phyloP scores from a whole-genome alignment of 1,284 basidiomycete species.

The Ustilago nuda region DNA sequence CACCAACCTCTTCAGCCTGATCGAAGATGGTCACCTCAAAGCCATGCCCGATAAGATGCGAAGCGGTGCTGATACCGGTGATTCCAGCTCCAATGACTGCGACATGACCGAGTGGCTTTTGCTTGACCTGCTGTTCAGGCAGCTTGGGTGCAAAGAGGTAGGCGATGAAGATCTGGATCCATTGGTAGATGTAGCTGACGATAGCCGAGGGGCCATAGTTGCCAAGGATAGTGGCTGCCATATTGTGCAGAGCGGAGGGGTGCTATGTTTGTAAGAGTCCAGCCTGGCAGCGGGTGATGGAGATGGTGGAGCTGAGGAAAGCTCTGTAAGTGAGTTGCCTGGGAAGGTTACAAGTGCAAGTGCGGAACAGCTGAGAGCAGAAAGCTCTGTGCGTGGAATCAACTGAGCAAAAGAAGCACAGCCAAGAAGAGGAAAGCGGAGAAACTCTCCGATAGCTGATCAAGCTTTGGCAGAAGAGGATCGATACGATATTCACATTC shows the following conservation, averaged over 20 bases:
- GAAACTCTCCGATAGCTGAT: conserved; percentile 1
- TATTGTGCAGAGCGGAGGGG: conserved; percentile 1
- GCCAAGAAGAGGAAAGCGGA: not conserved
- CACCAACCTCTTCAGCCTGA: conserved; percentile 68
- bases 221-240: conserved; percentile 27
- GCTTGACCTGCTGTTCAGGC: conserved; percentile 33
- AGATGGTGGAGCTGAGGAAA: not conserved
- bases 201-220: conserved; percentile 27
- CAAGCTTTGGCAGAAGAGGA: not conserved
- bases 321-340: not conserved
- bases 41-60: conserved; percentile 67
- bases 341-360: not conserved
- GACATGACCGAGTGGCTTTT: conserved; percentile 64
- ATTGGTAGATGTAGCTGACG: conserved; percentile 58
- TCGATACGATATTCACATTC: conserved; percentile 9
- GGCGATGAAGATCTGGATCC: conserved; percentile 60
- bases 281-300: not conserved
- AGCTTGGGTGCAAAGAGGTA: conserved; percentile 59
- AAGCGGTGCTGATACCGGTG: conserved; percentile 68
- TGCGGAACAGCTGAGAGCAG: not conserved
- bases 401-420: too few relatives aligned
- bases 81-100: conserved; percentile 70
- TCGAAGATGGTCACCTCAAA: conserved; percentile 70
- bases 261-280: not conserved
- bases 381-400: not conserved